A percentile compares a stretch with the other conserved stretches of the same genome.
Conservation (phyloP, 352 stramenopile genomes). For the Globisporangium paroecandrum region DNA sequence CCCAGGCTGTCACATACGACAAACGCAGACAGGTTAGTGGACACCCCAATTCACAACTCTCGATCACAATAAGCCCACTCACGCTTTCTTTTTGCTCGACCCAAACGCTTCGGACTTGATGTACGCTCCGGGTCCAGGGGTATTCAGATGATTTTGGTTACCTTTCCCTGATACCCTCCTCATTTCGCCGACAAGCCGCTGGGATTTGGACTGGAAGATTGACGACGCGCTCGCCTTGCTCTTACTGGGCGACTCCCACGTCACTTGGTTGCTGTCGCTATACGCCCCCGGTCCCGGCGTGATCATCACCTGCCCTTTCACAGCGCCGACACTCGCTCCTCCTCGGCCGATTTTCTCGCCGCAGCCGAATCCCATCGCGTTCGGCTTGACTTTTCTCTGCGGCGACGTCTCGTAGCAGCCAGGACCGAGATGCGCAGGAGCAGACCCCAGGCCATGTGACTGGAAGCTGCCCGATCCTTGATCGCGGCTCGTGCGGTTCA, state of each 20-base stretch:
- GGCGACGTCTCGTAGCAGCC: slow-evolving; percentile 59
- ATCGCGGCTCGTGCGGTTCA: slow-evolving; percentile 62
- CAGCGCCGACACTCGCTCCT: slow-evolving; percentile 20
- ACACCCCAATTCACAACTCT: background rate
- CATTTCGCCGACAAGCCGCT: slow-evolving; percentile 21
- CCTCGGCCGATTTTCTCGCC: slow-evolving; percentile 46
- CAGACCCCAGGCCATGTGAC: slow-evolving; percentile 15
- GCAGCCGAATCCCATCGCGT: slow-evolving; percentile 56
- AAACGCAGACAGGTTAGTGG: slow-evolving; percentile 8
- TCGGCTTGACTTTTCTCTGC: slow-evolving; percentile 37
- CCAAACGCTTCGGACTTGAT: slow-evolving; percentile 47
- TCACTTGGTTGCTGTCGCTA: slow-evolving; percentile 30
- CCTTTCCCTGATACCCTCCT: slow-evolving; percentile 22
- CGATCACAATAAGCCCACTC: background rate
- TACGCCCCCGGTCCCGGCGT: slow-evolving; percentile 62
- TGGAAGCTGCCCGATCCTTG: slow-evolving; percentile 40
- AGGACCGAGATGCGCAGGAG: slow-evolving; percentile 42
- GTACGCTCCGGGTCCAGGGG: slow-evolving; percentile 61
- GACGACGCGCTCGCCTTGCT: slow-evolving; percentile 41
- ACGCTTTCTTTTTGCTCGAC: slow-evolving; percentile 33
- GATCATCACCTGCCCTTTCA: slow-evolving; percentile 31
- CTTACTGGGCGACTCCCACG: slow-evolving; percentile 57
- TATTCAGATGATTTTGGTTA: slow-evolving; percentile 24
- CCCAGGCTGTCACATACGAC: slow-evolving; percentile 25
- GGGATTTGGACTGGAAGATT: slow-evolving; percentile 51